phyloP scores from a whole-genome alignment of 306 rosid species.

The Myrica gale region DNA sequence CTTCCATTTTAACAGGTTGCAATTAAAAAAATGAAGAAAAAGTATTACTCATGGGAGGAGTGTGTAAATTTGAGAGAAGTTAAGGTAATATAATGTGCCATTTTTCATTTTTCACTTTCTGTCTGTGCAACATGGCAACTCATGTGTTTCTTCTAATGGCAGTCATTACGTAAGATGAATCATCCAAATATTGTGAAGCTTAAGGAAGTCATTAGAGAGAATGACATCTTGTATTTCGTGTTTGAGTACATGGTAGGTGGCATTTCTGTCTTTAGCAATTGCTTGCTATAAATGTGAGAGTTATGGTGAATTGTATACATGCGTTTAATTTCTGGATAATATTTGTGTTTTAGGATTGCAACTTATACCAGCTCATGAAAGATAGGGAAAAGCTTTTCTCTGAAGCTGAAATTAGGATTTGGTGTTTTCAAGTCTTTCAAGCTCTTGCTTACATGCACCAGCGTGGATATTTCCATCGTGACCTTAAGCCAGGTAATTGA shows the following conservation, averaged over 20 bases:
- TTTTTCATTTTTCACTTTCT: not conserved
- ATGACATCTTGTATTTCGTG: conserved; percentile 81
- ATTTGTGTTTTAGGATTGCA: conserved; percentile 56
- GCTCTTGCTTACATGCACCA: conserved; percentile 98
- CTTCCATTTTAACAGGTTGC: conserved; percentile 64
- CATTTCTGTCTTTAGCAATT: not conserved
- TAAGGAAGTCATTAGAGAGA: conserved; percentile 91
- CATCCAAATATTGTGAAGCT: conserved; percentile 96
- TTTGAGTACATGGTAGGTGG: conserved; percentile 89
- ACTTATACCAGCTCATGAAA: conserved; percentile 92
- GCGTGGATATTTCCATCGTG: conserved; percentile 98
- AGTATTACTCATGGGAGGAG: conserved; percentile 95
- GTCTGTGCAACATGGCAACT: not conserved
- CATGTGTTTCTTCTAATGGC: conserved; percentile 20
- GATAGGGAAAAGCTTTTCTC: conserved; percentile 77
- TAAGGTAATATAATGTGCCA: conserved; percentile 52
- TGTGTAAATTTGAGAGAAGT: conserved; percentile 94
- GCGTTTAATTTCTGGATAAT: conserved; percentile 15
- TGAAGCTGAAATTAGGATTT: conserved; percentile 79
- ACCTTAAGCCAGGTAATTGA: conserved; percentile 86
- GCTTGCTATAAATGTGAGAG: not conserved
- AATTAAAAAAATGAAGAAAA: conserved; percentile 94
- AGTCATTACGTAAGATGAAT: conserved; percentile 85
- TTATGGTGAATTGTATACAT: conserved; percentile 15
- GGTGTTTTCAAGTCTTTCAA: conserved; percentile 99